Percentiles rank a stretch among this genome's conserved stretches.
Conservation (phyloP, 306 rosid species). For the Vigna radiata region DNA sequence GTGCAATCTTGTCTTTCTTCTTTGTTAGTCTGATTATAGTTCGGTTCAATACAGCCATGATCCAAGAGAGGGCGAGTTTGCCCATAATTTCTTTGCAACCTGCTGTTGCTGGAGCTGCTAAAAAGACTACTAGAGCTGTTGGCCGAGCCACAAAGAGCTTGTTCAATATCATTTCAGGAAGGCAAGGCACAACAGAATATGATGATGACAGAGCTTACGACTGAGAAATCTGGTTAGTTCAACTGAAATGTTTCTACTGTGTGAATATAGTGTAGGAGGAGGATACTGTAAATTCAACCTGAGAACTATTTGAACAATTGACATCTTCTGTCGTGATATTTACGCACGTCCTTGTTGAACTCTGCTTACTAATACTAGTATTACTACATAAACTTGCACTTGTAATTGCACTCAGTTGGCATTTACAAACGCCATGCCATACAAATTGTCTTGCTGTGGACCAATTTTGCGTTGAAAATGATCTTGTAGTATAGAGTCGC, state of each 20-base stretch:
- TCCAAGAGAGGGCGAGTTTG: constrained; percentile 88
- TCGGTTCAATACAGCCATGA: constrained; percentile 72
- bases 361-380: constrained; percentile 13
- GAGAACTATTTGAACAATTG: constrained; percentile 25
- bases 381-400: constrained; percentile 18
- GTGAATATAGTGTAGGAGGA: constrained; percentile 42
- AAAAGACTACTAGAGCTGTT: constrained; percentile 86
- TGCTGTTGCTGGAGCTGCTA: constrained; percentile 89
- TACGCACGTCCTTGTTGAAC: background rate
- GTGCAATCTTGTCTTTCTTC: constrained; percentile 5
- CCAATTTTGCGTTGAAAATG: background rate
- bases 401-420: background rate
- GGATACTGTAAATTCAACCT: constrained; percentile 29
- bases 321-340: constrained; percentile 30
- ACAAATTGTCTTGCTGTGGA: background rate
- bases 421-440: background rate
- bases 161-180: constrained; percentile 69
- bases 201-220: constrained; percentile 59
- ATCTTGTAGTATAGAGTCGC: background rate
- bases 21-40: constrained; percentile 39
- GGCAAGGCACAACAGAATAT: constrained; percentile 53
- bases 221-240: constrained; percentile 55
- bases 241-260: constrained; percentile 25
- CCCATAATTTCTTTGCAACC: constrained; percentile 85
- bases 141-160: constrained; percentile 80